A percentile compares a stretch with the other conserved stretches of the same genome.
phyloP scores from a whole-genome alignment of 2,329 filamentous ascomycete genomes.

The Helotiales sp. region DNA sequence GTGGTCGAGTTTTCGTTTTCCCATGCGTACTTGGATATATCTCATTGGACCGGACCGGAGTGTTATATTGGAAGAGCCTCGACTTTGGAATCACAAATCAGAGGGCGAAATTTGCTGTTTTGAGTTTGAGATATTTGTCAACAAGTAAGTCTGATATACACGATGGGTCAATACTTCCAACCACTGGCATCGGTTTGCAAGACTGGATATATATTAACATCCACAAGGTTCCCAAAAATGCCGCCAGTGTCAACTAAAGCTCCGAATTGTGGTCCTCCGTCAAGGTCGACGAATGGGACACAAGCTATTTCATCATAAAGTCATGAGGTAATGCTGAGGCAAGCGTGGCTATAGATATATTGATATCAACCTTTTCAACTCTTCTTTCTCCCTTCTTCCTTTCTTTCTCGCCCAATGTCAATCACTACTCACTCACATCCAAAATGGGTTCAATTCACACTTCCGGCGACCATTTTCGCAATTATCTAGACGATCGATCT shows the following conservation, averaged over 20 bases:
- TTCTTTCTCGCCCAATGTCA: background rate
- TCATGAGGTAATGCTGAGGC: background rate
- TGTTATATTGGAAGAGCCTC: background rate
- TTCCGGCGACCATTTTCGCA: constrained; percentile 46
- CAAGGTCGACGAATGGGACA: constrained; percentile 5
- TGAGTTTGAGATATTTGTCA: background rate
- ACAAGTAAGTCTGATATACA: background rate
- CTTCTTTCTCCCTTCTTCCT: background rate
- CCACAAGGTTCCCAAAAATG: background rate
- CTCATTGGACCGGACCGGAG: background rate
- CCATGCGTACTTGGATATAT: background rate
- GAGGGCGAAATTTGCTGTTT: background rate
- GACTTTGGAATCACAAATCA: background rate
- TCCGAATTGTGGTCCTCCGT: background rate
- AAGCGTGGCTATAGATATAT: background rate
- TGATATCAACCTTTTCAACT: background rate
- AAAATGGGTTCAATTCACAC: constrained; percentile 41
- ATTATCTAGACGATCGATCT: constrained; percentile 50
- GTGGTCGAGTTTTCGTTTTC: background rate
- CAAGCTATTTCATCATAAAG: constrained; percentile 4
- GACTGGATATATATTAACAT: no score
- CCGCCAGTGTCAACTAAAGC: background rate
- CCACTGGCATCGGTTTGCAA: no score
- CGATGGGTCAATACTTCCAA: no score
- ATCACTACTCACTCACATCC: background rate